These are phyloP conservation scores for Monosporascus sp. DNA, from an alignment of 2,329 filamentous ascomycete genomes.

Conservation along the genomic window DNA sequence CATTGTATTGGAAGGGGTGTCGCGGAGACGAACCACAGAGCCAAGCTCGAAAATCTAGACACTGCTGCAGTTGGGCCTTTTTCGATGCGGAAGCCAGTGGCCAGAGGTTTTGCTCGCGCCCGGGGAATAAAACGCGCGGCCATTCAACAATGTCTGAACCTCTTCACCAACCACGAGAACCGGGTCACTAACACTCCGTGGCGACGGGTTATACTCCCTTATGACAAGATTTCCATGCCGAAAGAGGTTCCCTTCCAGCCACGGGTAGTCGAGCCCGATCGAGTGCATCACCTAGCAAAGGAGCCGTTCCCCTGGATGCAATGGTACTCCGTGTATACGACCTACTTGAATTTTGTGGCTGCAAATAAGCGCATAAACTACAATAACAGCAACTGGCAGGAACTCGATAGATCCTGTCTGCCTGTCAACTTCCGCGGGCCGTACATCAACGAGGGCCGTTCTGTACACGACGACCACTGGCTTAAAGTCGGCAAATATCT, in stretches of 20 bases:
- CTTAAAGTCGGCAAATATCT: conserved; percentile 23
- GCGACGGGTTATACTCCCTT: conserved; percentile 32
- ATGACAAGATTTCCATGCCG: conserved; percentile 17
- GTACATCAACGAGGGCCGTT: conserved; percentile 17
- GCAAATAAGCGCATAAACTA: conserved; percentile 16
- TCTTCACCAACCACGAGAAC: conserved; percentile 33
- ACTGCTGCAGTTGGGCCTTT: background rate
- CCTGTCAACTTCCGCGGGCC: conserved; percentile 26
- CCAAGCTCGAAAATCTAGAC: background rate
- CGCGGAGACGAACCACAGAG: conserved; percentile 7
- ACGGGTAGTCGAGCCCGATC: conserved; percentile 8
- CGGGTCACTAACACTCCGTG: conserved; percentile 28
- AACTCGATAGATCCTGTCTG: conserved; percentile 17
- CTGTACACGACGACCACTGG: conserved; percentile 25
- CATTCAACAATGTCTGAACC: conserved; percentile 36
- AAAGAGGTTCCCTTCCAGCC: conserved; percentile 17
- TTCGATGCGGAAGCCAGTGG: too few relatives aligned
- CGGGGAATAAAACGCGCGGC: conserved; percentile 40
- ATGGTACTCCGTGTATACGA: conserved; percentile 20
- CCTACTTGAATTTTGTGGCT: conserved; percentile 17
- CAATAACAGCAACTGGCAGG: conserved; percentile 11
- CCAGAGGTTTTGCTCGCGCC: background rate
- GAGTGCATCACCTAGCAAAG: conserved; percentile 8
- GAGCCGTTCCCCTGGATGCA: conserved; percentile 27
- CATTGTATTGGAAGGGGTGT: conserved; percentile 23